Percentiles rank a stretch among this genome's conserved stretches.
Evolutionary conservation across 768 basidiomycete genomes (phyloP).

Genomic region (Roridomyces roridus): DNA sequence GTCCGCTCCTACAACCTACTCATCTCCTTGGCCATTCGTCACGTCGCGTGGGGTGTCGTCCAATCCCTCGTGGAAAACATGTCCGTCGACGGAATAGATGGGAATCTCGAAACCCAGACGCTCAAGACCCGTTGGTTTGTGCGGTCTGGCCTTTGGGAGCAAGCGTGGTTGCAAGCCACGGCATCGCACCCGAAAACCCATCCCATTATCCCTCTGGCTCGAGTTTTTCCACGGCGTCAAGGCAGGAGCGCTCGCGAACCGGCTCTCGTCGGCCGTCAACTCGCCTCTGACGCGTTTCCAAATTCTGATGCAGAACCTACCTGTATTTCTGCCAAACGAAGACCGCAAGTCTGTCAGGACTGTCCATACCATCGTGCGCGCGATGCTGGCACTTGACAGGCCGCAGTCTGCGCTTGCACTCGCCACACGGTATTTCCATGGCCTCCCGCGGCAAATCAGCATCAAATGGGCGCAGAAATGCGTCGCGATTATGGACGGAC

Average conservation of each 20-base stretch:
- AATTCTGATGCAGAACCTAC: constrained; percentile 48
- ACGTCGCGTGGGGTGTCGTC: constrained; percentile 53
- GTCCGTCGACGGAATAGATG: constrained; percentile 44
- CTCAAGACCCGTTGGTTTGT: constrained; percentile 64
- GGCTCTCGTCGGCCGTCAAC: constrained; percentile 19
- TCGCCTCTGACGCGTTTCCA: constrained; percentile 35
- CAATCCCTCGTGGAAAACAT: constrained; percentile 53
- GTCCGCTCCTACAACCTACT: constrained; percentile 54
- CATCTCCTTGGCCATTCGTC: constrained; percentile 55
- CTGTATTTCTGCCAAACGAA: constrained; percentile 41
- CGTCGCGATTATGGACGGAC: constrained; percentile 62
- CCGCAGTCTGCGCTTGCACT: constrained; percentile 46
- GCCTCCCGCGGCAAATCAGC: constrained; percentile 51
- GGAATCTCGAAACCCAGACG: constrained; percentile 61
- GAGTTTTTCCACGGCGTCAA: constrained; percentile 61
- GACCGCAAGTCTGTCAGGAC: constrained; percentile 46
- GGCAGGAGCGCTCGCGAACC: constrained; percentile 10
- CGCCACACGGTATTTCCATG: constrained; percentile 54
- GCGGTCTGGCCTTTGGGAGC: constrained; percentile 59
- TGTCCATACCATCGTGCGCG: constrained; percentile 50
- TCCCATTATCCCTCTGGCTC: constrained; percentile 54
- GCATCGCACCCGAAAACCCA: constrained; percentile 24
- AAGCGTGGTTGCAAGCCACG: constrained; percentile 58
- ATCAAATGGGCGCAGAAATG: constrained; percentile 40
- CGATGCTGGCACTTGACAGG: constrained; percentile 51